Conservation (phyloP, 257 asterid genomes). For the Prunella vulgaris region DNA sequence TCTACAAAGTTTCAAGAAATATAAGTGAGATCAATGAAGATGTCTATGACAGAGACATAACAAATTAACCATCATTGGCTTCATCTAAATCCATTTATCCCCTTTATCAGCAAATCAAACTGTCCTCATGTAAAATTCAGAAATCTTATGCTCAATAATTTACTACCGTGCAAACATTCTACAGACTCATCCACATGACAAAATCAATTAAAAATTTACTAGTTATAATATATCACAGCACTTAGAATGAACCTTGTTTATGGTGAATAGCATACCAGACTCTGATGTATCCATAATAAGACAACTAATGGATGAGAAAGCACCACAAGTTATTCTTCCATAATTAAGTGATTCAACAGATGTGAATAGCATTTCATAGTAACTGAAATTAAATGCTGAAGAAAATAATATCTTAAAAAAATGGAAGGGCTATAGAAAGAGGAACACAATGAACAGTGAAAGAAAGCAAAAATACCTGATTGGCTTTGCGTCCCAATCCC, state of each 20-base stretch:
- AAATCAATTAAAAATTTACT: background rate
- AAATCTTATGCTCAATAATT: background rate
- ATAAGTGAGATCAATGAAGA: background rate
- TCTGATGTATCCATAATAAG: background rate
- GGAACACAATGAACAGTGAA: constrained; percentile 9
- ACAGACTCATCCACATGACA: background rate
- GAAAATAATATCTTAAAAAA: background rate
- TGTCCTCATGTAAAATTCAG: background rate
- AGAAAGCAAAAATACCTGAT: constrained; percentile 57
- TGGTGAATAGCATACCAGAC: background rate
- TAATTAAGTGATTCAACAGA: constrained; percentile 1
- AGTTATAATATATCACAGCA: background rate
- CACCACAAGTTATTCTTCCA: background rate
- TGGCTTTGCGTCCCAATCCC: constrained; percentile 99
- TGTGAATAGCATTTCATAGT: background rate
- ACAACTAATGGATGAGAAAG: constrained; percentile 1
- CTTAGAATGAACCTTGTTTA: background rate
- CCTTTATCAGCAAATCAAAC: background rate
- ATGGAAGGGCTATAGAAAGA: background rate
- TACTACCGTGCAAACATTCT: background rate
- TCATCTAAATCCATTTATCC: background rate
- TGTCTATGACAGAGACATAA: too few species aligned
- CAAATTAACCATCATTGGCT: background rate
- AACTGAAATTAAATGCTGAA: constrained; percentile 12
- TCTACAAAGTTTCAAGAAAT: background rate